These are phyloP conservation scores for Eucalyptus cloeziana DNA, from an alignment of 345 rosid genomes.

Conservation along the genomic window DNA sequence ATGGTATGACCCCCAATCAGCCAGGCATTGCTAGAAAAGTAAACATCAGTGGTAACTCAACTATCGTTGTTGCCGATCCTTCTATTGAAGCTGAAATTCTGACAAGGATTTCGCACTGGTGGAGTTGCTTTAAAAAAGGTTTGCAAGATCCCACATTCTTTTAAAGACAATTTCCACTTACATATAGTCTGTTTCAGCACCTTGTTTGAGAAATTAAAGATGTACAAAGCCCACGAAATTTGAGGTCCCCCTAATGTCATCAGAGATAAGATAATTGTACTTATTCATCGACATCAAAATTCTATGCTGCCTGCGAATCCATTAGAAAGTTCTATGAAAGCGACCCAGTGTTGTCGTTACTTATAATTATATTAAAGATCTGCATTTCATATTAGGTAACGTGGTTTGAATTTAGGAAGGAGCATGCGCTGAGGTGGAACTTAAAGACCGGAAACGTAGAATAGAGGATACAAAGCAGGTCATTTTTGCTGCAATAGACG, in stretches of 20 bases:
- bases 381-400: not conserved
- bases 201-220: not conserved
- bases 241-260: not conserved
- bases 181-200: too few species aligned
- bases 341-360: not conserved
- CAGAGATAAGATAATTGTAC: not conserved
- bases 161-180: too few species aligned
- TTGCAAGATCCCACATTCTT: too few species aligned
- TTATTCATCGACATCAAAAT: not conserved
- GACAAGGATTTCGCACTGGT: constrained; percentile 50
- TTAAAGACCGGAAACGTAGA: constrained; percentile 81
- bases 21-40: constrained; percentile 73
- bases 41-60: constrained; percentile 53
- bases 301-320: not conserved
- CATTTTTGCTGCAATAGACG: constrained; percentile 78
- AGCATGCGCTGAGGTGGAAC: constrained; percentile 74
- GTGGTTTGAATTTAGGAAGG: constrained; percentile 11
- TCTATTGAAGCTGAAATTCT: constrained; percentile 73
- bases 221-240: not conserved
- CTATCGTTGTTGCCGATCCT: constrained; percentile 69
- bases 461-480: constrained; percentile 87
- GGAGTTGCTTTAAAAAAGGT: too few species aligned
- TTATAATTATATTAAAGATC: too few species aligned
- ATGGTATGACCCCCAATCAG: constrained; percentile 66
- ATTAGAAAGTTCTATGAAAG: not conserved